Percentiles rank a stretch among this genome's conserved stretches.
Conservation (phyloP, 2,329 filamentous ascomycete species). For the Colletotrichum musae region DNA sequence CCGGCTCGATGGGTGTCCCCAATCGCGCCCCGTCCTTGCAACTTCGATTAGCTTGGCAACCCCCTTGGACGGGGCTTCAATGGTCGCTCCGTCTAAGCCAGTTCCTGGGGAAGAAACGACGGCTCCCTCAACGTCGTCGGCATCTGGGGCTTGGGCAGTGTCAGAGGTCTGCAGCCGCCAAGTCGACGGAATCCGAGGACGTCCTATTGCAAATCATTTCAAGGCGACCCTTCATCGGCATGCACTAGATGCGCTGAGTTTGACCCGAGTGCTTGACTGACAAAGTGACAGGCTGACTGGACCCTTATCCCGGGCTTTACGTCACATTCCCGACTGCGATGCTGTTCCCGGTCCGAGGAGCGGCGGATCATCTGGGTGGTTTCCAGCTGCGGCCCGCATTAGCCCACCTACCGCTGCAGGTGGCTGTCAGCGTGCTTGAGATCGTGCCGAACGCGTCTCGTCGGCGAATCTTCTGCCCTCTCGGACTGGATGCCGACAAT, state of each 20-base stretch:
- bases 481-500: neutral
- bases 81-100: neutral
- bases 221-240: constrained; percentile 18
- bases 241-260: neutral
- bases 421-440: neutral
- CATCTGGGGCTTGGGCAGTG: neutral
- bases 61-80: neutral
- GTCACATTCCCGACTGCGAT: constrained; percentile 10
- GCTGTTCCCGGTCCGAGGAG: constrained; percentile 8
- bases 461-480: neutral
- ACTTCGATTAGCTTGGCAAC: neutral
- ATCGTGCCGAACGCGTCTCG: neutral
- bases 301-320: constrained; percentile 11
- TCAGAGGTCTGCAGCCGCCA: neutral
- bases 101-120: neutral
- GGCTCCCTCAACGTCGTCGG: neutral
- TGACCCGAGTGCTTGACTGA: neutral
- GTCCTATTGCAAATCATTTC: constrained; percentile 29
- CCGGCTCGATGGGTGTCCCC: constrained; percentile 1
- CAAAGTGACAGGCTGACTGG: neutral
- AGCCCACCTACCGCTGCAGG: constrained; percentile 2
- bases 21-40: constrained; percentile 7
- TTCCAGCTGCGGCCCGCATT: constrained; percentile 12
- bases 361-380: constrained; percentile 2
- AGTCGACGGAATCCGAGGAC: neutral